Conservation (phyloP, 2,329 filamentous ascomycete species). For the Paecilomyces formosus region DNA sequence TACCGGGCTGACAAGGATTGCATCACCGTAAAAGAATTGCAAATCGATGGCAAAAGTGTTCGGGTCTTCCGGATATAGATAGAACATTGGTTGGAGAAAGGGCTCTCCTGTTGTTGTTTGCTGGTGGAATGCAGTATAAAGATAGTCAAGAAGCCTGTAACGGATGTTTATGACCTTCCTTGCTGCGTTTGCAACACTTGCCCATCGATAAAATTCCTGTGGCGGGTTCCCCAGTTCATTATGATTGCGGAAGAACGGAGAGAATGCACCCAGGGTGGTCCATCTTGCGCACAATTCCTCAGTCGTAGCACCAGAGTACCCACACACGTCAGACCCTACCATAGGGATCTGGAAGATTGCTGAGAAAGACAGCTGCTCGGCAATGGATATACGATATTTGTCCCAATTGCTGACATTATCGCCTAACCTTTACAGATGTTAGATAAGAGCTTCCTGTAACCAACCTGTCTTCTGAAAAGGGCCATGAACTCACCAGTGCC, state of each 20-base stretch:
- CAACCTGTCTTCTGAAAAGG: background rate
- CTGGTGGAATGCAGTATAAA: constrained; percentile 63
- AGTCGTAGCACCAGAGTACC: constrained; percentile 60
- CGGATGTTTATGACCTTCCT: constrained; percentile 62
- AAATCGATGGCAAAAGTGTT: constrained; percentile 46
- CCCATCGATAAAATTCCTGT: constrained; percentile 70
- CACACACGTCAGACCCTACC: constrained; percentile 68
- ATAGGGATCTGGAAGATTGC: constrained; percentile 63
- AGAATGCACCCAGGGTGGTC: constrained; percentile 65
- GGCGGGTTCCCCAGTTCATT: constrained; percentile 46
- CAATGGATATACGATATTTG: constrained; percentile 53
- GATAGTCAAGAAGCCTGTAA: constrained; percentile 72
- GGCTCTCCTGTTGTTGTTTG: constrained; percentile 57
- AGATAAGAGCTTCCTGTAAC: constrained; percentile 27
- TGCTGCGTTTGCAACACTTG: constrained; percentile 55
- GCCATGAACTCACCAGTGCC: constrained; percentile 40
- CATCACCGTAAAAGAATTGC: constrained; percentile 55
- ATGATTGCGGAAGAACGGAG: constrained; percentile 71
- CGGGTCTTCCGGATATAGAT: constrained; percentile 55
- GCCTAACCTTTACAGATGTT: constrained; percentile 45
- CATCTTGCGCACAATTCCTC: constrained; percentile 68
- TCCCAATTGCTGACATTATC: constrained; percentile 54
- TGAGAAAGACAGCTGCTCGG: constrained; percentile 53
- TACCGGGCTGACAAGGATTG: constrained; percentile 51
- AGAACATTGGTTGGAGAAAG: constrained; percentile 63